These are phyloP conservation scores for Boletus hoseneyae DNA, from an alignment of 1,284 basidiomycete genomes.

Conservation along the genomic window DNA sequence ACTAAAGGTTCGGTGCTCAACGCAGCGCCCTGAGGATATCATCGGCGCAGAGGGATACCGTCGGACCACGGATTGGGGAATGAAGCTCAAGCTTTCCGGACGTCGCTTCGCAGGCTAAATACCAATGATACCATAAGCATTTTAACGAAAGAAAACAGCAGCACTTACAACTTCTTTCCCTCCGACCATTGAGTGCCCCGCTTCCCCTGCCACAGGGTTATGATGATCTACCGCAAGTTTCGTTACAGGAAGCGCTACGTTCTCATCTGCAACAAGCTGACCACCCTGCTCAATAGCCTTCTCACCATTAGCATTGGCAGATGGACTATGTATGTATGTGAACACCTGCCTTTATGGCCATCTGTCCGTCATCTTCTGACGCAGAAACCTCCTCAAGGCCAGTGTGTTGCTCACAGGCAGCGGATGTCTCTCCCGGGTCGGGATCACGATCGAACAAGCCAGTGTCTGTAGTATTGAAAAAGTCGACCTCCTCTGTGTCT, in stretches of 20 bases:
- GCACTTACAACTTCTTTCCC: conserved; percentile 13
- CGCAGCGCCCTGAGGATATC: neutral
- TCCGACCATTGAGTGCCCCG: neutral
- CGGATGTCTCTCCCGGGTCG: neutral
- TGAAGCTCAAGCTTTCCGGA: conserved; percentile 25
- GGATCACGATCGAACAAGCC: neutral
- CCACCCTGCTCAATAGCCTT: conserved; percentile 1
- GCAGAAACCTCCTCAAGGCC: neutral
- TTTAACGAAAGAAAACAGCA: neutral
- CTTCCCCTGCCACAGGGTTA: neutral
- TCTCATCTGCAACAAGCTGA: conserved; percentile 5
- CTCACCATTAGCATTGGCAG: neutral
- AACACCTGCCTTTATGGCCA: conserved; percentile 6
- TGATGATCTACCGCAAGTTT: neutral
- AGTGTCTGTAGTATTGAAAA: conserved; percentile 14
- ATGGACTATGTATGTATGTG: neutral
- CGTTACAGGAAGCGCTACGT: neutral
- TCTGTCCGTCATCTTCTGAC: neutral
- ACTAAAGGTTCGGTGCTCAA: neutral
- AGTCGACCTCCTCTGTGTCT: conserved; percentile 7
- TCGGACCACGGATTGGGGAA: conserved; percentile 28
- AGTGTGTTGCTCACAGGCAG: neutral
- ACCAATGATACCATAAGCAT: neutral
- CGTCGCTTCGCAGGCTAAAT: conserved; percentile 14
- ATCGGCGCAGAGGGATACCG: conserved; percentile 19